These are phyloP conservation scores for Magnolia sinica DNA, from an alignment of 164 flowering plant genomes.

Conservation along the genomic window DNA sequence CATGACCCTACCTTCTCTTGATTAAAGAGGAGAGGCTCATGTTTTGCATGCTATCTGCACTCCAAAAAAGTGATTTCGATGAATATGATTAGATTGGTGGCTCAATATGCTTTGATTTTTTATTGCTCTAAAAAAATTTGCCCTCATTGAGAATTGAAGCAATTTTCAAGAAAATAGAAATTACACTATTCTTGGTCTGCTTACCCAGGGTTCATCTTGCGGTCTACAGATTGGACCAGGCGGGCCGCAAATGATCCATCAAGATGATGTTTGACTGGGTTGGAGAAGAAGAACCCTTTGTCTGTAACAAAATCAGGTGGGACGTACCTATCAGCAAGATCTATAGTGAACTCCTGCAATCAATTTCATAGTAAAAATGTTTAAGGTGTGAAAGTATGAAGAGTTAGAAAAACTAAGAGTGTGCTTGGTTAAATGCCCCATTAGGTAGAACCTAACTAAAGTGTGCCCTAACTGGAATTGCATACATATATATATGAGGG, in stretches of 20 bases:
- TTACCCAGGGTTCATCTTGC: neutral
- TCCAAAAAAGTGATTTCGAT: too few relatives aligned
- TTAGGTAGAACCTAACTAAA: neutral
- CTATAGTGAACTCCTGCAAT: constrained; percentile 69
- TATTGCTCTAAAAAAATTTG: too few relatives aligned
- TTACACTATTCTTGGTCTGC: neutral
- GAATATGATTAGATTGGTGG: too few relatives aligned
- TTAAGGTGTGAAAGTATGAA: neutral
- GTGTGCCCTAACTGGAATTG: too few relatives aligned
- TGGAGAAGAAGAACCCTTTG: constrained; percentile 66
- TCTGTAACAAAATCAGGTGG: constrained; percentile 54
- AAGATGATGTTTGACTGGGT: constrained; percentile 74
- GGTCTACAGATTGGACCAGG: constrained; percentile 31
- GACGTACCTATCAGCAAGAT: constrained; percentile 58
- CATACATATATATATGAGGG: too few relatives aligned
- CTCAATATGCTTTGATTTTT: too few relatives aligned
- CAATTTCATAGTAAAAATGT: neutral
- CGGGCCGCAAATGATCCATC: constrained; percentile 99
- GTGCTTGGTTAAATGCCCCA: neutral
- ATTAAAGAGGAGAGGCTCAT: too few relatives aligned
- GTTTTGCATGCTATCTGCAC: too few relatives aligned
- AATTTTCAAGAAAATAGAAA: too few relatives aligned
- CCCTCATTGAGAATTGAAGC: too few relatives aligned
- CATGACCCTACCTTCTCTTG: too few relatives aligned
- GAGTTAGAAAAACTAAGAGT: neutral